A percentile compares a stretch with the other conserved stretches of the same genome.
phyloP scores from a whole-genome alignment of 768 basidiomycete genomes.

The Suillus fuscotomentosus region DNA sequence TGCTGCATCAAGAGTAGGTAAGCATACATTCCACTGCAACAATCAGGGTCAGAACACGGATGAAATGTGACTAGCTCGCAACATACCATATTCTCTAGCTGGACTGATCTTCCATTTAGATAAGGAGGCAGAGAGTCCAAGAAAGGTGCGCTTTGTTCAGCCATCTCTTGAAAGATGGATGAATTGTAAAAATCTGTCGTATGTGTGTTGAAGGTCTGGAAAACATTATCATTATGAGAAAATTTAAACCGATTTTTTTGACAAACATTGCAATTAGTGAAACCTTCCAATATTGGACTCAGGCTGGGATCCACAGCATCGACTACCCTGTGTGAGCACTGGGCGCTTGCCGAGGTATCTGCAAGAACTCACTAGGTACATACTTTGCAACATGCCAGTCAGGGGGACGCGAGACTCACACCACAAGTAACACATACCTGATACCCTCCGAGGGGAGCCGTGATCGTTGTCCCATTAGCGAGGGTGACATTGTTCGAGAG shows the following conservation, averaged over 20 bases:
- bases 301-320: slow-evolving; percentile 62
- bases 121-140: slow-evolving; percentile 47
- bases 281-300: slow-evolving; percentile 67
- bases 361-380: slow-evolving; percentile 36
- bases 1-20: not conserved
- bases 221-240: not conserved
- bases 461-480: slow-evolving; percentile 62
- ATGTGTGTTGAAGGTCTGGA: slow-evolving; percentile 46
- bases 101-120: slow-evolving; percentile 52
- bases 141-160: slow-evolving; percentile 44
- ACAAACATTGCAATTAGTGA: slow-evolving; percentile 54
- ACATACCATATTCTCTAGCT: slow-evolving; percentile 57
- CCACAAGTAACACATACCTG: slow-evolving; percentile 35
- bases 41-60: slow-evolving; percentile 9
- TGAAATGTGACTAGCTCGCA: not conserved
- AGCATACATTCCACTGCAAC: slow-evolving; percentile 45
- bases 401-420: slow-evolving; percentile 2
- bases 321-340: slow-evolving; percentile 36
- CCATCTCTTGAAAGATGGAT: slow-evolving; percentile 44
- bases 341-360: not conserved
- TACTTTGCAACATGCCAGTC: slow-evolving; percentile 31
- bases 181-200: slow-evolving; percentile 58
- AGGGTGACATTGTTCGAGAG: slow-evolving; percentile 47
- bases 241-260: not conserved
- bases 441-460: slow-evolving; percentile 64